Evolutionary conservation across 495 filamentous ascomycete species (phyloP).

Genomic region (Staphylotrichum longicolle): DNA sequence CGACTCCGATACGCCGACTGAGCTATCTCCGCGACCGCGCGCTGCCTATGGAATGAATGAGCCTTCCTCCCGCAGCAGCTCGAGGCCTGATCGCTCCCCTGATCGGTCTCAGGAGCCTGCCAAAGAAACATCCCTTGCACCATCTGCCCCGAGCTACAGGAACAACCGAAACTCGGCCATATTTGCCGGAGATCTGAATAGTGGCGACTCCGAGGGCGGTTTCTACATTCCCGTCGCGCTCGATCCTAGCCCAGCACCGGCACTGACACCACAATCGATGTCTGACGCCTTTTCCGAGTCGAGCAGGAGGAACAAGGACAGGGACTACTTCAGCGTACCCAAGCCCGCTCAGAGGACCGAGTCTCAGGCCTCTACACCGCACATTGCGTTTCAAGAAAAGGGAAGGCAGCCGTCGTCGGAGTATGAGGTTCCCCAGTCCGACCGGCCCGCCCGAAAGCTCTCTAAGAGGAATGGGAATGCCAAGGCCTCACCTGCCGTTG

Average conservation of each 20-base stretch:
- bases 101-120: constrained; percentile 42
- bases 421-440: constrained; percentile 44
- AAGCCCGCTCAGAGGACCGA: constrained; percentile 37
- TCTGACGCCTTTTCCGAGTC: constrained; percentile 46
- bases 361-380: constrained; percentile 62
- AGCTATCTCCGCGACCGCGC: constrained; percentile 65
- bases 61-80: constrained; percentile 49
- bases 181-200: constrained; percentile 60
- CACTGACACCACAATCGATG: constrained; percentile 58
- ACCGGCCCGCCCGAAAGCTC: constrained; percentile 43
- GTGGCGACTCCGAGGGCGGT: constrained; percentile 58
- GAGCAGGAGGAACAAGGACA: constrained; percentile 46
- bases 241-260: constrained; percentile 71
- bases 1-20: constrained; percentile 72
- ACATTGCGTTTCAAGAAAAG: constrained; percentile 91
- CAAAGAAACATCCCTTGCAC: constrained; percentile 58
- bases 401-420: constrained; percentile 61
- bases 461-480: constrained; percentile 44
- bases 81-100: constrained; percentile 48
- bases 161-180: constrained; percentile 71
- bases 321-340: constrained; percentile 52
- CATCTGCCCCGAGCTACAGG: constrained; percentile 74
- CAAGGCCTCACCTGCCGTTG: constrained; percentile 44
- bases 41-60: constrained; percentile 48
- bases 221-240: constrained; percentile 90